Percentiles rank a stretch among this genome's conserved stretches.
phyloP scores from a whole-genome alignment of 345 rosid genomes.

The Syzygium aqueum region DNA sequence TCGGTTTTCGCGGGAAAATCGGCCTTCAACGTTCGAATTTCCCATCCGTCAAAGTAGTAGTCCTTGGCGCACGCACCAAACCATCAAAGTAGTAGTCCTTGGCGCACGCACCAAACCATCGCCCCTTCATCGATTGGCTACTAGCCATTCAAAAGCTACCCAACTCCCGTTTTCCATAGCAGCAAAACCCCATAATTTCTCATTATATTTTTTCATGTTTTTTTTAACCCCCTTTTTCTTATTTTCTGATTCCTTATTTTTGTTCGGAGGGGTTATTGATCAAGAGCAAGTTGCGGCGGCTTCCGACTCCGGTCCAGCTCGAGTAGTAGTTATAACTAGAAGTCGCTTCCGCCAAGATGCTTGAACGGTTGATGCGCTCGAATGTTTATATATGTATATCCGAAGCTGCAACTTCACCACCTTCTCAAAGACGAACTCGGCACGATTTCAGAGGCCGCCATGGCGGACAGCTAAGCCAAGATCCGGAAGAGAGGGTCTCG shows the following conservation, averaged over 20 bases:
- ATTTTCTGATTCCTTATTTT: not conserved
- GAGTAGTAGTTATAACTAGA: not conserved
- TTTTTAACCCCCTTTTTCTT: not conserved
- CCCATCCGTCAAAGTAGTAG: too few relatives aligned
- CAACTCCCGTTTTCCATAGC: not conserved
- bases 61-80: not conserved
- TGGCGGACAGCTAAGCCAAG: not conserved
- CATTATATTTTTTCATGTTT: not conserved
- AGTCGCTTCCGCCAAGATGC: conserved; percentile 1
- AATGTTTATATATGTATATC: not conserved
- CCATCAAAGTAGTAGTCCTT: not conserved
- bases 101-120: not conserved
- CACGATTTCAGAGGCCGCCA: not conserved
- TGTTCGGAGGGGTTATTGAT: not conserved
- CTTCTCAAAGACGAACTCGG: not conserved
- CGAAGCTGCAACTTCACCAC: not conserved
- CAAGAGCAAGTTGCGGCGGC: not conserved
- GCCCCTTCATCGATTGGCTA: not conserved
- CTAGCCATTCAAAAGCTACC: not conserved
- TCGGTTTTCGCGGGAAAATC: not conserved
- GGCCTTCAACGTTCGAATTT: not conserved
- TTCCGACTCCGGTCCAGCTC: not conserved
- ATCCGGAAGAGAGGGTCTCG: not conserved
- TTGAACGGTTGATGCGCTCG: not conserved
- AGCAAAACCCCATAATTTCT: not conserved